Evolutionary conservation across 2,329 filamentous ascomycete species (phyloP), one percentile per base, ranked within the genome.

Genomic region (Trichocomaceae sp.): DNA sequence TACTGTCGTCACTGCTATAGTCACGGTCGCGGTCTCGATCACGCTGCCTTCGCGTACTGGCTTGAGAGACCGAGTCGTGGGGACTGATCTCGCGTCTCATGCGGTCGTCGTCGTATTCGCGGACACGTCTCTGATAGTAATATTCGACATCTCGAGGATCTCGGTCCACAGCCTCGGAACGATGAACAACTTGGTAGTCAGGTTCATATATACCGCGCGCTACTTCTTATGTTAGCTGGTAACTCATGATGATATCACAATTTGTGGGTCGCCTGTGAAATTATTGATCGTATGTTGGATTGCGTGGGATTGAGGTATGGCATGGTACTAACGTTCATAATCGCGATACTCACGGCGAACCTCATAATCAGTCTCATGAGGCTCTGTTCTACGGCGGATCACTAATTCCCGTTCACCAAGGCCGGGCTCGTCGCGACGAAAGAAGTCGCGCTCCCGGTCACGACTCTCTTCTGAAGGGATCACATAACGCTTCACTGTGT

Each of bases 1-100:
- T 78, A 62, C 82, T 83, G 58, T 84, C 82, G 62, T 84, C 82
- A 61, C 81, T 77, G 62, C 72, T 81, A 64, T 80, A 82, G 58
- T 74, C 76, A 31, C 70, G 63, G 48, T 70, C 64, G 39, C 64
- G 61, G 31, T 55, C 61, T 44, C 69, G 68, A 47, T 70, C 61
- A 47, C 66, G 70, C 26, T 65, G 68, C 15, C 56, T 52, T 47
- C 75, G 72, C 45, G 71, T 71, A 23, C 73, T 70, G 56, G 74
- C 71, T 59, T 80, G 77, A 10, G 78, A 81, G 47, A 78, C 71
- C 15, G 78, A 80, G 62, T 81, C 79, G 47, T 72, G 69, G 5
- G 79, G 78, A 56, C 76, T 77, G 47, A 80, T 63, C 56, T 77
- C 74, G 51, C 72, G 74, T 20, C 75, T 67, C 55, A 68, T 63